phyloP scores from a whole-genome alignment of 352 stramenopile species.

The Phytophthora podocarpi region DNA sequence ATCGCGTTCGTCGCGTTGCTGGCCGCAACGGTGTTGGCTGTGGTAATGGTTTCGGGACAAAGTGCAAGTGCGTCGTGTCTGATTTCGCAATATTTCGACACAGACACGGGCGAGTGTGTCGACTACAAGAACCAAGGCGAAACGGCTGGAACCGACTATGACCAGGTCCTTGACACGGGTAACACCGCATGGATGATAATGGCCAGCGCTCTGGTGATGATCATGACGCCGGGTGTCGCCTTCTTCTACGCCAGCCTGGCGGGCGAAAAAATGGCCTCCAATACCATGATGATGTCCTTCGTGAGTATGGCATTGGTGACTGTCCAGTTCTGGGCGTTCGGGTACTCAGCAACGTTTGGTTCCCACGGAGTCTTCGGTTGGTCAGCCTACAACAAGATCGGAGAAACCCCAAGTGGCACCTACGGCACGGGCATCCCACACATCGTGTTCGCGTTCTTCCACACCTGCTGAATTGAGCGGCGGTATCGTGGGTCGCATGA shows the following conservation, averaged over 20 bases:
- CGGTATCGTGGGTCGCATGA: slow-evolving; percentile 86
- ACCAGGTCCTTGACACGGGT: slow-evolving; percentile 45
- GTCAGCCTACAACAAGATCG: slow-evolving; percentile 66
- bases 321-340: slow-evolving; percentile 83
- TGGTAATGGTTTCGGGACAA: too few relatives aligned
- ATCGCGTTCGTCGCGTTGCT: too few relatives aligned
- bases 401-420: slow-evolving; percentile 38
- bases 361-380: slow-evolving; percentile 68
- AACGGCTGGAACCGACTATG: slow-evolving; percentile 42
- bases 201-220: slow-evolving; percentile 64
- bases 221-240: slow-evolving; percentile 73
- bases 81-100: slow-evolving; percentile 50
- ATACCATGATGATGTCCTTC: slow-evolving; percentile 87
- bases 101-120: slow-evolving; percentile 43
- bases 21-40: too few relatives aligned
- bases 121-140: slow-evolving; percentile 35
- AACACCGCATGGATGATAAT: slow-evolving; percentile 79
- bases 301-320: slow-evolving; percentile 77
- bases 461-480: slow-evolving; percentile 78
- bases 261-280: slow-evolving; percentile 76
- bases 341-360: slow-evolving; percentile 77
- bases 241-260: slow-evolving; percentile 87
- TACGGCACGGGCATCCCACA: slow-evolving; percentile 73
- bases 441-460: slow-evolving; percentile 80
- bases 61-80: too few relatives aligned